Evolutionary conservation across 2,329 filamentous ascomycete species (phyloP).

Genomic region (Pyrenochaeta sp.): DNA sequence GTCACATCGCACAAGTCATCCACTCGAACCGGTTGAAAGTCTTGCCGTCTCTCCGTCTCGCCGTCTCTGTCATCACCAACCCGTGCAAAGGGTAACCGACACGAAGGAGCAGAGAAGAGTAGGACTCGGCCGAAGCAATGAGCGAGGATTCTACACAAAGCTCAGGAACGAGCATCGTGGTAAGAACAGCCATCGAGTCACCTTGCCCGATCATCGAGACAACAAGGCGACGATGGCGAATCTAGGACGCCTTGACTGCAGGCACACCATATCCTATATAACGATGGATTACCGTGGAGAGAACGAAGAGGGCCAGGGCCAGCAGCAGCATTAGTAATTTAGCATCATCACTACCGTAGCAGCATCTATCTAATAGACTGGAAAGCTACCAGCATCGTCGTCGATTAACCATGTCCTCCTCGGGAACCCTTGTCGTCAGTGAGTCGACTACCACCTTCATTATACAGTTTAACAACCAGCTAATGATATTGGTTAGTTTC

Average conservation of each 20-base stretch:
- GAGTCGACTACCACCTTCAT: background rate
- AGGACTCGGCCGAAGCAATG: no score
- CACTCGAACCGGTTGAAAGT: no score
- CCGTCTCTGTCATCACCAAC: no score
- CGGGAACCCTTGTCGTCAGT: slow-evolving; percentile 7
- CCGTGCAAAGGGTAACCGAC: no score
- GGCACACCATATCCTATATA: background rate
- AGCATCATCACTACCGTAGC: no score
- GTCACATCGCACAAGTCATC: no score
- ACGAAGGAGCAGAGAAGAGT: no score
- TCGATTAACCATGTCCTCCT: slow-evolving; percentile 6
- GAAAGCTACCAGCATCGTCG: background rate
- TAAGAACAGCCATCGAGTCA: background rate
- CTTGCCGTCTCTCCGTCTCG: no score
- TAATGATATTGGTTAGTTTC: slow-evolving; percentile 15
- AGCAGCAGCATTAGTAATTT: no score
- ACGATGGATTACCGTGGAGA: background rate
- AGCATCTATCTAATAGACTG: background rate
- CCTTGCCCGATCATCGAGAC: no score
- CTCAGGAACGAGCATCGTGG: background rate
- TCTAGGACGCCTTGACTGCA: background rate
- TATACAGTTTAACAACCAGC: background rate
- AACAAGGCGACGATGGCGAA: no score
- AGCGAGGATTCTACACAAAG: background rate
- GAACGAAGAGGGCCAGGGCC: background rate